Evolutionary conservation across 305 asterid species (phyloP), one percentile per base, ranked within the genome.

Genomic region (Fraxinus albicans): DNA sequence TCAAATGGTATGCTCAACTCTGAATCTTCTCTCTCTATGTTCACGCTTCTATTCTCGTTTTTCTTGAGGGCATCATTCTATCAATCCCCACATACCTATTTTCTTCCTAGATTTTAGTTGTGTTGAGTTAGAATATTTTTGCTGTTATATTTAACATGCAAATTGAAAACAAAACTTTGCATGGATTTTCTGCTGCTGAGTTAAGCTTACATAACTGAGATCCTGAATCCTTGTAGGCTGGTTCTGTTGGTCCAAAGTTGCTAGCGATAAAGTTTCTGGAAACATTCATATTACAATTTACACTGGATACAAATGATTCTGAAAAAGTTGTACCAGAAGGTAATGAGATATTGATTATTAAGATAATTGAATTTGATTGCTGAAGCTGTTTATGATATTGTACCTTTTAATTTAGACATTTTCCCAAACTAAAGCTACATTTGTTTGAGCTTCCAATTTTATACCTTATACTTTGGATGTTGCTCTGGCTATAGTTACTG

Each of bases 221-320:
- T 70, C 75, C 80, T 85, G 80, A 67, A 38, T 29, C 84, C 78
- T 88, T 89, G 84, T 89, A 96, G 99, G 96, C 78, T 80, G 94
- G 89, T 84, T 72, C 97, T 82, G 92, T 91, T 87, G 96, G 96
- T 77, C 84, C 89, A 23, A 95, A 94, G 91, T 86, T 96, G 91
- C 87, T 93, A 89, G 94, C 92, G 2, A 73, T 92, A 82, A 96
- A 96, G 90, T 96, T 95, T 87, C 87, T 96, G 76, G 99, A 96
- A 80, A 92, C 84, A 69, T 92, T 85, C 84, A 81, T 94, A 76
- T 81, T 95, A 81, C 90, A 88, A 87, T 92, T 95, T 86, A 91
- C 98, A 42, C 84, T 87, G 83, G 94, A 94, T 83, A 78, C 93
- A 79, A 90, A 85, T 84, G 96, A 93, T 83, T 85, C 89, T 84